These are phyloP conservation scores for Corynascus novoguineensis DNA, from an alignment of 495 filamentous ascomycete genomes.

Conservation along the genomic window DNA sequence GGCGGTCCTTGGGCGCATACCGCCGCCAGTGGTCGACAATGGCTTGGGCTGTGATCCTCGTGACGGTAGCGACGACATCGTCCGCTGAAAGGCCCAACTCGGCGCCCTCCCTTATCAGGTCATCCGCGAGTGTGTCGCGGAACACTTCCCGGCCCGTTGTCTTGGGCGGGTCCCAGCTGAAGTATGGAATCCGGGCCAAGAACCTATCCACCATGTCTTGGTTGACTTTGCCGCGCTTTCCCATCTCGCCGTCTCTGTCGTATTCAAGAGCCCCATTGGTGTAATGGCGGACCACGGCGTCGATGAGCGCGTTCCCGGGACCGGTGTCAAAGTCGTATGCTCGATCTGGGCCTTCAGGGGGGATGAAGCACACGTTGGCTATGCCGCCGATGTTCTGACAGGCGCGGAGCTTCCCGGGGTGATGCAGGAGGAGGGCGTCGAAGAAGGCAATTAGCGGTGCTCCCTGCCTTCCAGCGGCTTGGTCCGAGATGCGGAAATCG, in stretches of 20 bases:
- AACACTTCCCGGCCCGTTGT: slow-evolving; percentile 57
- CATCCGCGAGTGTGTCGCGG: slow-evolving; percentile 47
- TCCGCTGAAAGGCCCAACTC: slow-evolving; percentile 40
- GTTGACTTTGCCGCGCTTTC: slow-evolving; percentile 46
- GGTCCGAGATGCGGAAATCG: slow-evolving; percentile 42
- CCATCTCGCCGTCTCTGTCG: slow-evolving; percentile 49
- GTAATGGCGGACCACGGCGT: slow-evolving; percentile 42
- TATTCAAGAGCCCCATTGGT: slow-evolving; percentile 41
- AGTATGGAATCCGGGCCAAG: slow-evolving; percentile 42
- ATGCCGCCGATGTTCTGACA: slow-evolving; percentile 60
- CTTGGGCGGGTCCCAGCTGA: slow-evolving; percentile 47
- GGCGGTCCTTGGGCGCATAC: slow-evolving; percentile 41
- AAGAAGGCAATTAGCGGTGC: slow-evolving; percentile 47
- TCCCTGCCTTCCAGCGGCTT: slow-evolving; percentile 43
- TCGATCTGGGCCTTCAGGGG: slow-evolving; percentile 43
- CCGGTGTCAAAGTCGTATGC: slow-evolving; percentile 52
- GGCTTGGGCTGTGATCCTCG: slow-evolving; percentile 52
- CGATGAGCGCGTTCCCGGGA: slow-evolving; percentile 45
- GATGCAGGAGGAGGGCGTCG: slow-evolving; percentile 49
- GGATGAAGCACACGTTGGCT: slow-evolving; percentile 56
- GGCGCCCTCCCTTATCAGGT: slow-evolving; percentile 43
- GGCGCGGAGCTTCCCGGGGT: slow-evolving; percentile 50
- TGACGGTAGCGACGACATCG: slow-evolving; percentile 52
- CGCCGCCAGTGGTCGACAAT: slow-evolving; percentile 52
- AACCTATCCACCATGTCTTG: slow-evolving; percentile 51